Evolutionary conservation across 305 asterid genomes (phyloP).

Genomic region (Fraxinus dipetala): DNA sequence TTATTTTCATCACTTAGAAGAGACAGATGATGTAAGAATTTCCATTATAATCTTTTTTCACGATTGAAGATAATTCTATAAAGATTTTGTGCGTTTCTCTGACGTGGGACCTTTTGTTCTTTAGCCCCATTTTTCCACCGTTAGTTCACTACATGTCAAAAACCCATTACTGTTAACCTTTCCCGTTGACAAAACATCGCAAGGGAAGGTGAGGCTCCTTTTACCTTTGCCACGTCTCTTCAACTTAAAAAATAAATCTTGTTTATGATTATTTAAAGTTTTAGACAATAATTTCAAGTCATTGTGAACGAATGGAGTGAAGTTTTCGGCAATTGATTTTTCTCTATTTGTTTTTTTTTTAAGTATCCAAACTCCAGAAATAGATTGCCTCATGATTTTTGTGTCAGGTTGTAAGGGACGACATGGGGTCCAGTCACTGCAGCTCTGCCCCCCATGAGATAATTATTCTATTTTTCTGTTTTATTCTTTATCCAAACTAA

Average conservation of each 20-base stretch:
- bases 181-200: conserved; percentile 20
- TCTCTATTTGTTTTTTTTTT: not conserved
- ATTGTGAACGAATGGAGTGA: not conserved
- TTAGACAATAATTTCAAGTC: not conserved
- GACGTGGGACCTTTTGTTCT: no score
- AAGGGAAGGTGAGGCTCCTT: not conserved
- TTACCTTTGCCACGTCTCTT: not conserved
- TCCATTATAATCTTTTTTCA: conserved; percentile 22
- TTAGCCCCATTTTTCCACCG: no score
- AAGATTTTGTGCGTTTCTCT: no score
- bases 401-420: conserved; percentile 23
- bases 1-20: conserved; percentile 7
- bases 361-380: conserved; percentile 20
- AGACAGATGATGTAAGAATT: conserved; percentile 30
- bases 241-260: not conserved
- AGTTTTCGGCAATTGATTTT: not conserved
- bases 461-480: not conserved
- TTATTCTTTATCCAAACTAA: no score
- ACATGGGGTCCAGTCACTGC: not conserved
- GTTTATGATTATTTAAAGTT: not conserved
- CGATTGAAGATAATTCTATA: conserved; percentile 13
- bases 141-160: conserved; percentile 28
- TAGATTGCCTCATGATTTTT: conserved; percentile 24
- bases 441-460: not conserved
- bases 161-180: conserved; percentile 33